A percentile compares a stretch with the other conserved stretches of the same genome.
phyloP scores from a whole-genome alignment of 768 basidiomycete genomes.

The Pleurotus giganteus region DNA sequence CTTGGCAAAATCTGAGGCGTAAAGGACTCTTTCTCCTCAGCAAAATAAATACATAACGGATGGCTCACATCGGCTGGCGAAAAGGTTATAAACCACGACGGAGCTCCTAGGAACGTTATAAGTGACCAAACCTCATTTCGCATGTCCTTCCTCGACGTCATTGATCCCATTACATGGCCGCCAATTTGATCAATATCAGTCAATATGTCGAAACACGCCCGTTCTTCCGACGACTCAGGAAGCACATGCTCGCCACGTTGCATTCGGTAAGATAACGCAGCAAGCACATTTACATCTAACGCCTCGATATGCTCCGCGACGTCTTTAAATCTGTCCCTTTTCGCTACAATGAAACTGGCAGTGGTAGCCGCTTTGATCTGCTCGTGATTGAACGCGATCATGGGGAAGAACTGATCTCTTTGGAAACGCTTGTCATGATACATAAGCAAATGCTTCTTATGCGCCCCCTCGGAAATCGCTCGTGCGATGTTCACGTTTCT shows the following conservation, averaged over 20 bases:
- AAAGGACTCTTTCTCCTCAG: background rate
- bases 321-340: background rate
- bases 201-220: slow-evolving; percentile 31
- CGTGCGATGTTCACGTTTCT: background rate
- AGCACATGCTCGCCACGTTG: slow-evolving; percentile 20
- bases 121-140: slow-evolving; percentile 13
- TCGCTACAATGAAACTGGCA: background rate
- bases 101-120: slow-evolving; percentile 8
- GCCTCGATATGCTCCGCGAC: slow-evolving; percentile 13
- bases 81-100: slow-evolving; percentile 13
- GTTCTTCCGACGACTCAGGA: slow-evolving; percentile 28
- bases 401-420: slow-evolving; percentile 21
- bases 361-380: slow-evolving; percentile 1
- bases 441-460: slow-evolving; percentile 26
- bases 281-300: slow-evolving; percentile 21
- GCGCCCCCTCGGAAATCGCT: slow-evolving; percentile 15
- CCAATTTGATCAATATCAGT: slow-evolving; percentile 33
- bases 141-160: slow-evolving; percentile 21
- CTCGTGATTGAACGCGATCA: slow-evolving; percentile 5
- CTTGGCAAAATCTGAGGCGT: background rate
- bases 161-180: slow-evolving; percentile 26
- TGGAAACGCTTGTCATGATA: slow-evolving; percentile 41
- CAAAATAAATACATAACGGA: slow-evolving; percentile 9
- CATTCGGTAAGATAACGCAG: slow-evolving; percentile 18
- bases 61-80: slow-evolving; percentile 6